These are phyloP conservation scores for Akanthomyces muscarius DNA, from an alignment of 2,329 filamentous ascomycete genomes.

Conservation along the genomic window DNA sequence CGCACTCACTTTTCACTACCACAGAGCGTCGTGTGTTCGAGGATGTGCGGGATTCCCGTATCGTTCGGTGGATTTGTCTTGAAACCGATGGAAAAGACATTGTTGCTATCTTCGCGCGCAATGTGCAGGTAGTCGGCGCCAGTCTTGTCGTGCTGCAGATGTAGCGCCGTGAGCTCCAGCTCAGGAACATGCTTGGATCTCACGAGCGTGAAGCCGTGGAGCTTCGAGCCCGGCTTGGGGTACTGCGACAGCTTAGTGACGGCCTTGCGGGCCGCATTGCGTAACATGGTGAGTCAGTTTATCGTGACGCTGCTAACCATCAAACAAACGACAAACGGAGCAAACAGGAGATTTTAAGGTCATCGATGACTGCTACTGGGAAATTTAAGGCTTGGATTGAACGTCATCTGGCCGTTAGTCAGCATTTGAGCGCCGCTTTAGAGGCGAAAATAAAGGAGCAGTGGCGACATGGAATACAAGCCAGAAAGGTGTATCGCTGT, in stretches of 20 bases:
- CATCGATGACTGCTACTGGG: background rate
- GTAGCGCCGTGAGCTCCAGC: constrained; percentile 84
- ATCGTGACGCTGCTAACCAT: background rate
- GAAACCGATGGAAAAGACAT: constrained; percentile 99
- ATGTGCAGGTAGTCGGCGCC: constrained; percentile 95
- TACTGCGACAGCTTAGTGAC: constrained; percentile 73
- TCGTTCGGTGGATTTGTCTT: constrained; percentile 98
- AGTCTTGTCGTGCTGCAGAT: constrained; percentile 90
- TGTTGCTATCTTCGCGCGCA: constrained; percentile 92
- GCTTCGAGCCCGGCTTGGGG: constrained; percentile 75
- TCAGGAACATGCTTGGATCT: constrained; percentile 90
- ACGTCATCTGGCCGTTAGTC: constrained; percentile 15
- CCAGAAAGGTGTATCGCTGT: no score
- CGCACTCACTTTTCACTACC: constrained; percentile 77
- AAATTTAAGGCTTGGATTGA: background rate
- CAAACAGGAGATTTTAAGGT: background rate
- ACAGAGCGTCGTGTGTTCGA: constrained; percentile 95
- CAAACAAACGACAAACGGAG: background rate
- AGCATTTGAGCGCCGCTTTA: constrained; percentile 16
- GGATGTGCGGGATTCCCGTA: constrained; percentile 92
- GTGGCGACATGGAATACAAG: background rate
- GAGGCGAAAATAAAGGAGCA: background rate
- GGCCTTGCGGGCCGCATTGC: constrained; percentile 54
- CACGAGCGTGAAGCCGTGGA: constrained; percentile 90
- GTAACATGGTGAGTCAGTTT: constrained; percentile 40